Percentiles rank a stretch among this genome's conserved stretches.
Conservation (phyloP, 140 eudicot genomes). For the Stevia rebaudiana region DNA sequence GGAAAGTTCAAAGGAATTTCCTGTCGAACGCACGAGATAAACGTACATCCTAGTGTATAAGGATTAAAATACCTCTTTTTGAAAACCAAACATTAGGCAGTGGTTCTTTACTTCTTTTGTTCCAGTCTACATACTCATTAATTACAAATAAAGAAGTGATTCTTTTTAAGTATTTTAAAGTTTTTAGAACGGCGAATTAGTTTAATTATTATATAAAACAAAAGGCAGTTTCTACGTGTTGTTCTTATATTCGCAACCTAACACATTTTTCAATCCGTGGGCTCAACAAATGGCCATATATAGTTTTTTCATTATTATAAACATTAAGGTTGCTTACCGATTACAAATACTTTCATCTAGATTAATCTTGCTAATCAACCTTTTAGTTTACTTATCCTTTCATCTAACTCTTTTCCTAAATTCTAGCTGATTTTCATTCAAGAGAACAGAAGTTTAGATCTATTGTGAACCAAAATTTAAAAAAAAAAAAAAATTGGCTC, state of each 20-base stretch:
- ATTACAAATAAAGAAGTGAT: too few species aligned
- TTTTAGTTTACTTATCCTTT: background rate
- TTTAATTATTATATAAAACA: background rate
- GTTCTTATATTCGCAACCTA: conserved; percentile 16
- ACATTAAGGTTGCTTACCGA: background rate
- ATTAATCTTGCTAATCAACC: background rate
- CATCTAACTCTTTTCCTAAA: too few species aligned
- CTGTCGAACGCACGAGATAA: too few species aligned
- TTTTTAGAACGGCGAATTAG: background rate
- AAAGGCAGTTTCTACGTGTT: background rate
- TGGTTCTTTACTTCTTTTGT: too few species aligned
- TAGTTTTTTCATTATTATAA: background rate
- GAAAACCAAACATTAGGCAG: too few species aligned
- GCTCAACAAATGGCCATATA: background rate
- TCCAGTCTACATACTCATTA: too few species aligned
- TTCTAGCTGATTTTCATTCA: background rate
- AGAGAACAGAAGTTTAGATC: too few species aligned
- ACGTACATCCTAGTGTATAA: too few species aligned
- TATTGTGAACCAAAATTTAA: too few species aligned
- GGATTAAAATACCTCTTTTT: too few species aligned
- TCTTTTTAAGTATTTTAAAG: too few species aligned
- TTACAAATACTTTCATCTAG: background rate
- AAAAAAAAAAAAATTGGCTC: background rate
- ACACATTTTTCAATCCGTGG: background rate
- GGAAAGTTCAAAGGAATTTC: too few species aligned